These are phyloP conservation scores for Exophiala alcalophila DNA, from an alignment of 2,329 filamentous ascomycete species.

Conservation along the genomic window DNA sequence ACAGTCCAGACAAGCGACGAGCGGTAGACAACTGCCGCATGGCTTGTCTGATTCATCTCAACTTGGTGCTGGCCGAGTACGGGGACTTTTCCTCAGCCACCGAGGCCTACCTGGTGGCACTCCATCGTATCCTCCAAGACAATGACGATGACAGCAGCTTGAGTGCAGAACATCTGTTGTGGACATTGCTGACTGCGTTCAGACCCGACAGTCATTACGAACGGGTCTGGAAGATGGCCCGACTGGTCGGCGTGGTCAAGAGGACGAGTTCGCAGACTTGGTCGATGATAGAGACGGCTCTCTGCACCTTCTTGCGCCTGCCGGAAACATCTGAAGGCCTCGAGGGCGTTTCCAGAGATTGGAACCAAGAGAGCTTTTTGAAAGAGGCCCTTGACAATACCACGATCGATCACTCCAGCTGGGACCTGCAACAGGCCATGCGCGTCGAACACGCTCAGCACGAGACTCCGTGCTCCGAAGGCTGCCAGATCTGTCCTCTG, in stretches of 20 bases:
- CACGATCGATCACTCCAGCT: too few relatives aligned
- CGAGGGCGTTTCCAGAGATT: slow-evolving; percentile 1
- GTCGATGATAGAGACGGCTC: slow-evolving; percentile 9
- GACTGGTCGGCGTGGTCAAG: slow-evolving; percentile 16
- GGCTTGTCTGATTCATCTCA: slow-evolving; percentile 17
- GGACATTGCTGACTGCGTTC: slow-evolving; percentile 14
- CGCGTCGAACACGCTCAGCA: too few relatives aligned
- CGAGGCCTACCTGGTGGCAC: slow-evolving; percentile 8
- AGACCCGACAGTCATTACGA: slow-evolving; percentile 5
- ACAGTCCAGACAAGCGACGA: slow-evolving; percentile 15
- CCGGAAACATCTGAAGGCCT: slow-evolving; percentile 5
- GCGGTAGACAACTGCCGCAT: slow-evolving; percentile 18
- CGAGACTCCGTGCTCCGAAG: slow-evolving; percentile 5
- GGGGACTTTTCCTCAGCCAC: slow-evolving; percentile 12
- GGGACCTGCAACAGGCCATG: too few relatives aligned
- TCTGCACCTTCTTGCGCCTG: slow-evolving; percentile 9
- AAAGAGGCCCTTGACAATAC: slow-evolving; percentile 1
- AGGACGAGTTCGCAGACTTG: slow-evolving; percentile 6
- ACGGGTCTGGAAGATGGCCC: slow-evolving; percentile 14
- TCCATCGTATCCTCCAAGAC: slow-evolving; percentile 14
- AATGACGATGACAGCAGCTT: slow-evolving; percentile 17
- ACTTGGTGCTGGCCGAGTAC: slow-evolving; percentile 15
- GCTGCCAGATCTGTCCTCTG: slow-evolving; percentile 14
- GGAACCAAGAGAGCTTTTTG: slow-evolving; percentile 6
- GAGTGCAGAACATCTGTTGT: slow-evolving; percentile 17